Conservation (phyloP, 1,284 basidiomycete genomes). For the Fomitopsis schrenkii region DNA sequence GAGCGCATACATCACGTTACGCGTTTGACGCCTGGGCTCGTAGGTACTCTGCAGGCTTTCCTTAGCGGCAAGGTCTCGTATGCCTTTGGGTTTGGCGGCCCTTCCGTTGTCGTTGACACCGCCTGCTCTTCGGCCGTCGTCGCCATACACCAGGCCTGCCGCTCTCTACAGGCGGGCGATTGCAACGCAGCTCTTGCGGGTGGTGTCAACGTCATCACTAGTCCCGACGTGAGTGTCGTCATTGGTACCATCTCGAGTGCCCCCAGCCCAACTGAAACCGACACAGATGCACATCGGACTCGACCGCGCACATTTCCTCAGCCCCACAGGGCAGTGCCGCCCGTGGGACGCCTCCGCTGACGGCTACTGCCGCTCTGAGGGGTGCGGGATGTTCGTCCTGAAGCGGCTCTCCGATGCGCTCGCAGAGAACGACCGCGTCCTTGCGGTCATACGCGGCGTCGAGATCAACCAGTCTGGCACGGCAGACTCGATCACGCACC, state of each 20-base stretch:
- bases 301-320: constrained; percentile 66
- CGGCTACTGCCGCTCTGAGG: constrained; percentile 71
- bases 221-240: constrained; percentile 55
- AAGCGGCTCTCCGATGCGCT: constrained; percentile 66
- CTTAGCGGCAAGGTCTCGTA: constrained; percentile 69
- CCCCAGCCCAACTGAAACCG: neutral
- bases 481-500: constrained; percentile 66
- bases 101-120: constrained; percentile 67
- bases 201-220: constrained; percentile 68
- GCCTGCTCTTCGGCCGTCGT: constrained; percentile 69
- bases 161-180: constrained; percentile 57
- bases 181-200: constrained; percentile 68
- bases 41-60: constrained; percentile 66
- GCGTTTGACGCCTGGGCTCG: neutral
- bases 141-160: constrained; percentile 63
- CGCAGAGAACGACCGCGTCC: constrained; percentile 58
- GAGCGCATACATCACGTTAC: neutral
- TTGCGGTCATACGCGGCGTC: constrained; percentile 62
- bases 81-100: constrained; percentile 61
- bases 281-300: constrained; percentile 65
- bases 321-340: constrained; percentile 63
- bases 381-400: constrained; percentile 66
- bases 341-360: constrained; percentile 68
- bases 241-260: neutral
- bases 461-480: constrained; percentile 68